Evolutionary conservation across 2,329 filamentous ascomycete genomes (phyloP).

Genomic region (Corinectria fuckeliana): DNA sequence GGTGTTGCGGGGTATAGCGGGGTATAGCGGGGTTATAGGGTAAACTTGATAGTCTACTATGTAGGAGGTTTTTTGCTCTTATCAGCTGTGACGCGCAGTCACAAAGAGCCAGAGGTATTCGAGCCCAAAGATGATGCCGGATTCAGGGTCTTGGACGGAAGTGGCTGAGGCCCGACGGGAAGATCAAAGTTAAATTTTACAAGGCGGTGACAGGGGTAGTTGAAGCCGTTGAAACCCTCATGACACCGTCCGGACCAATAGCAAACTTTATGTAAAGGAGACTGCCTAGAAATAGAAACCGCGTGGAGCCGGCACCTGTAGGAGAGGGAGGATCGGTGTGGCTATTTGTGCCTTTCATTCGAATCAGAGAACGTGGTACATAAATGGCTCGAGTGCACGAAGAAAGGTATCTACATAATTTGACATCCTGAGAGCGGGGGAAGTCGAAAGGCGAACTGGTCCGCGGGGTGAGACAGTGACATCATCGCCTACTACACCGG

Average conservation of each 20-base stretch:
- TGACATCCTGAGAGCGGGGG: background rate
- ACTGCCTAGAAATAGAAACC: too few species aligned
- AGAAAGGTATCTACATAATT: too few species aligned
- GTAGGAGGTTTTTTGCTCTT: too few species aligned
- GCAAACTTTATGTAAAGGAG: too few species aligned
- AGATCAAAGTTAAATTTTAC: background rate
- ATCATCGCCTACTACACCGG: too few species aligned
- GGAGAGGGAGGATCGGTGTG: too few species aligned
- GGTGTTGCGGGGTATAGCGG: conserved; percentile 21
- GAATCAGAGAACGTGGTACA: background rate
- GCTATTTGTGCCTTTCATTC: background rate
- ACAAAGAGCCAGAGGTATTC: background rate
- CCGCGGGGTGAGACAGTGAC: conserved; percentile 11
- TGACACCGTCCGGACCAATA: background rate
- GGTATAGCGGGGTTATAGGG: conserved; percentile 15
- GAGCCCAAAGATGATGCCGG: background rate
- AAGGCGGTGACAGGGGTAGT: background rate
- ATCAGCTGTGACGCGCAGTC: background rate
- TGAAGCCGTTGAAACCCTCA: background rate
- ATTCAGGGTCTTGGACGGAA: background rate
- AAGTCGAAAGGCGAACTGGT: background rate
- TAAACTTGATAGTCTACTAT: too few species aligned
- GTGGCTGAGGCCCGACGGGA: background rate
- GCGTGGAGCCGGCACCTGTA: too few species aligned
- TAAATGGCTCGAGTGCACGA: background rate